Evolutionary conservation across 257 asterid genomes (phyloP).

Genomic region (Rauvolfia tetraphylla): DNA sequence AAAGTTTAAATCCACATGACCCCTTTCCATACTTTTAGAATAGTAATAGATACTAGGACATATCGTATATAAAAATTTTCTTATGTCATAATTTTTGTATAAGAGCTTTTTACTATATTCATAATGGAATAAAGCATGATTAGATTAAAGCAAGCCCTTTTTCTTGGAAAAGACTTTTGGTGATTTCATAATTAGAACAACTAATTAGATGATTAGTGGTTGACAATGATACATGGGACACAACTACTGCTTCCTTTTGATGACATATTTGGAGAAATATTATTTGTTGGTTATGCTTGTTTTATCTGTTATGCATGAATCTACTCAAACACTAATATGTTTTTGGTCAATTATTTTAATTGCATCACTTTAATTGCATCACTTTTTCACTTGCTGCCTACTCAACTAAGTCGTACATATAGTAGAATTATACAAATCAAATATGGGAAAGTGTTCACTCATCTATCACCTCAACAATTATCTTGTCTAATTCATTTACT

Average conservation of each 20-base stretch:
- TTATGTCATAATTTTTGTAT: not conserved
- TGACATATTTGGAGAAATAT: not conserved
- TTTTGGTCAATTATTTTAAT: constrained; percentile 25
- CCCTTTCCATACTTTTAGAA: too few species aligned
- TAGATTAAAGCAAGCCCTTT: constrained; percentile 8
- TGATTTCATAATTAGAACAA: not conserved
- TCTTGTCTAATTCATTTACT: not conserved
- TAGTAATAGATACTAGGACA: not conserved
- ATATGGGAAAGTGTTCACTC: not conserved
- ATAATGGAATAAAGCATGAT: constrained; percentile 2
- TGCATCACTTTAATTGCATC: constrained; percentile 26
- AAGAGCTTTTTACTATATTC: not conserved
- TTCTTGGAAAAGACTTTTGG: not conserved
- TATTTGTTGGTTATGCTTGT: not conserved
- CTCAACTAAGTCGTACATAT: constrained; percentile 12
- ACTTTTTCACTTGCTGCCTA: constrained; percentile 19
- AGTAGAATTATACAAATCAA: constrained; percentile 4
- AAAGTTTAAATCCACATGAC: too few species aligned
- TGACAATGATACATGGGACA: not conserved
- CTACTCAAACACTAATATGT: constrained; percentile 17
- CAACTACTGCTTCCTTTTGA: constrained; percentile 5
- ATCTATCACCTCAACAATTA: constrained; percentile 1
- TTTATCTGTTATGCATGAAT: constrained; percentile 11
- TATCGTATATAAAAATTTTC: not conserved
- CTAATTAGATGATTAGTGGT: constrained; percentile 1